A percentile compares a stretch with the other conserved stretches of the same genome.
Conservation (phyloP, 345 rosid genomes). For the Pseudoturritis turrita region DNA sequence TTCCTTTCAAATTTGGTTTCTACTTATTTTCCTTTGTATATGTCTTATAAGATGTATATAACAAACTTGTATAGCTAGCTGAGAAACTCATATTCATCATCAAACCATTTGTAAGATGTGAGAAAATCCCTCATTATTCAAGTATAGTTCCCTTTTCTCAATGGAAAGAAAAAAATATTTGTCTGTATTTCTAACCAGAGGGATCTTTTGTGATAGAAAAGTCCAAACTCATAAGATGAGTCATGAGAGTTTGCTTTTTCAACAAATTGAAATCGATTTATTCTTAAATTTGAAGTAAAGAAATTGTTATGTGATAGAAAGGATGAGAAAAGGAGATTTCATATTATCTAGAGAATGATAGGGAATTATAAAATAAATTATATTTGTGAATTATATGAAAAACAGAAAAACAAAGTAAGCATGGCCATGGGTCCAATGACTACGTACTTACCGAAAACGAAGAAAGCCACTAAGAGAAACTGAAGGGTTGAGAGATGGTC, state of each 20-base stretch:
- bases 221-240: background rate
- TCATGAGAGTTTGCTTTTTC: conserved; percentile 21
- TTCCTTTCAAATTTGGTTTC: background rate
- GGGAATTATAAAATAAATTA: background rate
- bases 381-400: conserved; percentile 1
- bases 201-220: background rate
- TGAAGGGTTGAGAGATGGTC: conserved; percentile 27
- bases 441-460: conserved; percentile 25
- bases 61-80: background rate
- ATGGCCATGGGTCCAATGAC: conserved; percentile 28
- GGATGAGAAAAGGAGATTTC: conserved; percentile 13
- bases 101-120: background rate
- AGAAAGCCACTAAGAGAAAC: conserved; percentile 24
- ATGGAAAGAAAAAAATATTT: background rate
- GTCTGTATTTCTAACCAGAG: background rate
- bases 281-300: conserved; percentile 20
- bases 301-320: conserved; percentile 8
- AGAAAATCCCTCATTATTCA: background rate
- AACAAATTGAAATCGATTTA: conserved; percentile 5
- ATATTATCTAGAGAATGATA: conserved; percentile 13
- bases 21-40: background rate
- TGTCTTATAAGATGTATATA: background rate
- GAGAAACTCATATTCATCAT: background rate
- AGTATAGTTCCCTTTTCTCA: background rate
- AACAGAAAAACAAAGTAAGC: conserved; percentile 22